A percentile compares a stretch with the other conserved stretches of the same genome.
Evolutionary conservation across 768 basidiomycete species (phyloP).

Genomic region (Macrocybe gigantea): DNA sequence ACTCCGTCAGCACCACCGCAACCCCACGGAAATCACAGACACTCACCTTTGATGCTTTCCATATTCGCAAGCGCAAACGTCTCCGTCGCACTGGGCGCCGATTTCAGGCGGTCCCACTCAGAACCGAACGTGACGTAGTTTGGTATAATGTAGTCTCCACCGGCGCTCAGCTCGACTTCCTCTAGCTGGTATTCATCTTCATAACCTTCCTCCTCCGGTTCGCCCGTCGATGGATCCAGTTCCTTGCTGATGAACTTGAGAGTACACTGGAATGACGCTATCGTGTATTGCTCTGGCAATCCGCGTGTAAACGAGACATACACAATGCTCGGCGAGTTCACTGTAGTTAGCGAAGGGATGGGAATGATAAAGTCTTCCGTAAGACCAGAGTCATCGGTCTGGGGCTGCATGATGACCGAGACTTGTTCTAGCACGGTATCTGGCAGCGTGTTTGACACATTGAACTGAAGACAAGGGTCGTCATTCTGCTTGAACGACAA

Average conservation of each 20-base stretch:
- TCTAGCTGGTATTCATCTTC: conserved; percentile 98
- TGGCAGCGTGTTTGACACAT: conserved; percentile 93
- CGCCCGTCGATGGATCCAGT: conserved; percentile 89
- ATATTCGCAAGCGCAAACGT: conserved; percentile 90
- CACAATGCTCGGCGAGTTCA: conserved; percentile 75
- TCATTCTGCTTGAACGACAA: background rate
- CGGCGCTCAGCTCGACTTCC: conserved; percentile 89
- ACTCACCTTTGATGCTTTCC: conserved; percentile 89
- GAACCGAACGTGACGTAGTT: conserved; percentile 86
- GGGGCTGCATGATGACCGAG: conserved; percentile 87
- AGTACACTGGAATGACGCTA: conserved; percentile 83
- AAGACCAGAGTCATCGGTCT: conserved; percentile 64
- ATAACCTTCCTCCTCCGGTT: conserved; percentile 98
- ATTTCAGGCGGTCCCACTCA: conserved; percentile 92
- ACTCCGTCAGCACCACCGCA: conserved; percentile 10
- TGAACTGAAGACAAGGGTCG: conserved; percentile 57
- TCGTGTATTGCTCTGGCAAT: conserved; percentile 66
- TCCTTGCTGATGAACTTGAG: conserved; percentile 98
- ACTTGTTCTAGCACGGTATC: conserved; percentile 95
- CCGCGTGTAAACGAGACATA: conserved; percentile 94
- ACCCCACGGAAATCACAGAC: conserved; percentile 4
- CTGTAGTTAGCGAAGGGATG: conserved; percentile 58
- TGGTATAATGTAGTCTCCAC: conserved; percentile 93
- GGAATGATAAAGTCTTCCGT: conserved; percentile 96
- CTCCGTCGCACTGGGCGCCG: conserved; percentile 77